phyloP scores from a whole-genome alignment of 2,329 filamentous ascomycete genomes.

The Pestalotiopsis sp. region DNA sequence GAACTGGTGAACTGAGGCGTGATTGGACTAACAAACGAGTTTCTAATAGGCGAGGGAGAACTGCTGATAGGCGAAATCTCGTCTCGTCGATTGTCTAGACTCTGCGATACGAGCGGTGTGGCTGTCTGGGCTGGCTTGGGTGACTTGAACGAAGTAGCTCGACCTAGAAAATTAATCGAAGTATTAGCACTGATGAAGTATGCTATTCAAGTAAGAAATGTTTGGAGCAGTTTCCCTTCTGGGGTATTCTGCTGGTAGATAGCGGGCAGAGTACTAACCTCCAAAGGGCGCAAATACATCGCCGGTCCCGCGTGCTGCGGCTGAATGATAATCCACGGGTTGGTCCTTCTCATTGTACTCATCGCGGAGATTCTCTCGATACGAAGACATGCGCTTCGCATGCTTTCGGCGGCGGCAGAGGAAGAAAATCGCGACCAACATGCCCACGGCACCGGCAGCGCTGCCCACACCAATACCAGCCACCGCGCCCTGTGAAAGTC shows the following conservation, averaged over 20 bases:
- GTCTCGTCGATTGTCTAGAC: neutral
- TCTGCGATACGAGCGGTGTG: neutral
- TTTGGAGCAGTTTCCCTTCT: neutral
- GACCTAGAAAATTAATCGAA: neutral
- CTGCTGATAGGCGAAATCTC: neutral
- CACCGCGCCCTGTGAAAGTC: slow-evolving; percentile 14
- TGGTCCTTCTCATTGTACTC: slow-evolving; percentile 16
- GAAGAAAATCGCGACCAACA: slow-evolving; percentile 22
- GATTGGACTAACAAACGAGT: slow-evolving; percentile 8
- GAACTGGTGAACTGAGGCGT: slow-evolving; percentile 4
- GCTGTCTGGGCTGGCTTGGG: neutral
- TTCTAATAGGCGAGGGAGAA: neutral
- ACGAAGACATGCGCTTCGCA: slow-evolving; percentile 16
- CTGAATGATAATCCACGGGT: slow-evolving; percentile 6
- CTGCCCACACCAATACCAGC: slow-evolving; percentile 23
- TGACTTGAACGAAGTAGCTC: slow-evolving; percentile 2
- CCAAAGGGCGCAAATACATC: slow-evolving; percentile 48
- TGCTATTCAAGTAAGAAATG: neutral
- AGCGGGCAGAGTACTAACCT: slow-evolving; percentile 35
- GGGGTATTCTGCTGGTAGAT: too few relatives aligned
- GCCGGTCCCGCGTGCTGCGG: slow-evolving; percentile 18
- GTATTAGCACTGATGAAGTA: neutral
- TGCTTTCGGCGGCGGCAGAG: slow-evolving; percentile 24
- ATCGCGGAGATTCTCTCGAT: slow-evolving; percentile 15
- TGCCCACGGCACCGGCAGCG: slow-evolving; percentile 16